Evolutionary conservation across 2,329 filamentous ascomycete genomes (phyloP).

Genomic region (Fusarium haematococcum): DNA sequence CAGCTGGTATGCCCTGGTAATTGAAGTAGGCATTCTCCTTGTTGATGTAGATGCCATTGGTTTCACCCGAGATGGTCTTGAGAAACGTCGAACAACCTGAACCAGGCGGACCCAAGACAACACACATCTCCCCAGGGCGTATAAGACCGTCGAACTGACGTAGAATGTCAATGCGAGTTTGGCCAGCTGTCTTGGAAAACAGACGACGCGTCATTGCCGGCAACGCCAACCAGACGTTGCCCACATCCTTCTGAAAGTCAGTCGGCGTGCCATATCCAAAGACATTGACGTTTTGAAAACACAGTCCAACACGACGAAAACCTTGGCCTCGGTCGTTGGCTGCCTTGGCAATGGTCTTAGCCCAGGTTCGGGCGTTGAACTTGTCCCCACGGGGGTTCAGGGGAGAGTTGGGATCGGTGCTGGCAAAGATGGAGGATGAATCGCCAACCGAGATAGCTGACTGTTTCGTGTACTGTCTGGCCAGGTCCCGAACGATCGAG

Average conservation of each 20-base stretch:
- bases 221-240: conserved; percentile 27
- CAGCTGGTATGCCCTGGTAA: conserved; percentile 72
- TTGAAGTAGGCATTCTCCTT: conserved; percentile 75
- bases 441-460: not conserved
- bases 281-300: conserved; percentile 39
- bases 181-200: conserved; percentile 58
- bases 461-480: not conserved
- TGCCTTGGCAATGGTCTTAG: conserved; percentile 49
- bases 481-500: not conserved
- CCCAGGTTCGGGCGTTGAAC: conserved; percentile 57
- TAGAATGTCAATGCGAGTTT: conserved; percentile 72
- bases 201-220: conserved; percentile 56
- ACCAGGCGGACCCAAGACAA: conserved; percentile 77
- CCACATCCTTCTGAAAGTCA: conserved; percentile 40
- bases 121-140: conserved; percentile 75
- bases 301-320: conserved; percentile 27
- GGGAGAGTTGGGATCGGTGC: not conserved
- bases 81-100: conserved; percentile 81
- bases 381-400: conserved; percentile 53
- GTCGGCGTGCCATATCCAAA: conserved; percentile 38
- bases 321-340: conserved; percentile 36
- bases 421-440: not conserved
- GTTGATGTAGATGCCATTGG: conserved; percentile 76
- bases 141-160: conserved; percentile 73
- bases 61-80: conserved; percentile 83